Base-by-base conservation (phyloP, 2,329 filamentous ascomycete genomes). In the Cadophora gregata region DNA sequence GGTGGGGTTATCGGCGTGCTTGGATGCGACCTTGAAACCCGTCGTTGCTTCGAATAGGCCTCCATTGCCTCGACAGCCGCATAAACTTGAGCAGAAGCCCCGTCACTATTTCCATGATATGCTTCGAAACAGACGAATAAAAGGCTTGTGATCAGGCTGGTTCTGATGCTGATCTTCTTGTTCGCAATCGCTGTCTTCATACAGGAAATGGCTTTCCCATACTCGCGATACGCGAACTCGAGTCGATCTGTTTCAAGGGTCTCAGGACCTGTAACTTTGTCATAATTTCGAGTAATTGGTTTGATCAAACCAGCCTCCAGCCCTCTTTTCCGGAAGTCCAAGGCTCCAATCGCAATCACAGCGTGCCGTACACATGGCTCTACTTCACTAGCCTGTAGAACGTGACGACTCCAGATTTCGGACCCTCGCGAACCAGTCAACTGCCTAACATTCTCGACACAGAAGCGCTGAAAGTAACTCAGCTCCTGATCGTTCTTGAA, bases 391-490 rank as follows among this genome's bases (percentile, higher is more conserved):
- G 67, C 59, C 48, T 71, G 70, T 1, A 70, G 66, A 4, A 71
- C 63, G 12, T 64, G 50, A 12, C 58, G 62, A 24, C 56, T 66
- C 66, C 66, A 71, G 53, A 71, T 51, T 4, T 48, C 59, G 8
- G 50, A n/a, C 38, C 64, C 60, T 16, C 62, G 56, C 19, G 48
- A 58, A 1, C 66, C 65, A 21, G 67, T 62, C 33, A 71, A 65
- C 48, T 66, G 60, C 1, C 10, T 50, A 3, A 59, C 67, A 4
- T 66, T 70, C 16, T 68, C 47, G 3, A 62, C 53, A 25, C 62
- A 66, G 60, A 68, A 70, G 9, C 60, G 55, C 56, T 70, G 68
- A 56, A 71, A 71, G 45, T 65, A 66, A 10, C 51, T 47, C 10
- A 63, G 64, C 48, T 71, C 69, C 29, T 64, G 19, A 42, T 61